These are phyloP conservation scores for Camellia japonica DNA, from an alignment of 148 eudicot genomes.

Conservation along the genomic window DNA sequence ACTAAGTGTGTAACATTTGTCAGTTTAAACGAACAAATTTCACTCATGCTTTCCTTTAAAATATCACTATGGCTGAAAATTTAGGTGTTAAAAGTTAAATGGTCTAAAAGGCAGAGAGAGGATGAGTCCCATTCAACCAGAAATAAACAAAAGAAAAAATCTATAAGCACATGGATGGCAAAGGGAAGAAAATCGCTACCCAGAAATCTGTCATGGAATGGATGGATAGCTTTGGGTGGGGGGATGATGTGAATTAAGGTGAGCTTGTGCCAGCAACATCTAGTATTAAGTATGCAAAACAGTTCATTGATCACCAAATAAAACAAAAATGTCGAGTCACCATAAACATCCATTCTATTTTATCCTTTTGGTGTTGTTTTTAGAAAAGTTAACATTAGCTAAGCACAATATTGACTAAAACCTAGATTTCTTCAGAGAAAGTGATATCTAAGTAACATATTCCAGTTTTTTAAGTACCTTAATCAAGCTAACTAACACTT, in stretches of 20 bases:
- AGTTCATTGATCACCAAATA: background rate
- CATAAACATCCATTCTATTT: background rate
- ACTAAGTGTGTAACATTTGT: background rate
- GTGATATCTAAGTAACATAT: background rate
- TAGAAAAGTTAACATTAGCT: background rate
- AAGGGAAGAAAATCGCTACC: background rate
- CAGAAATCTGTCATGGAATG: background rate
- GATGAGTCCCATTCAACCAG: background rate
- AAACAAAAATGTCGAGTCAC: background rate
- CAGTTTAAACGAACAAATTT: background rate
- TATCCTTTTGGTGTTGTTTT: background rate
- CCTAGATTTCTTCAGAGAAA: background rate
- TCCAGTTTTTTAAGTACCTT: background rate
- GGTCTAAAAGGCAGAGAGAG: background rate
- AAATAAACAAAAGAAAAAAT: background rate
- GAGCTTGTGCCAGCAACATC: background rate
- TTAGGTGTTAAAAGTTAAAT: background rate
- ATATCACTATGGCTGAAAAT: background rate
- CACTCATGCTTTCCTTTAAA: background rate
- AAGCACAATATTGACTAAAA: background rate
- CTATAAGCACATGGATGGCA: background rate
- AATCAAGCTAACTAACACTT: background rate
- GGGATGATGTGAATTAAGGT: too few species aligned
- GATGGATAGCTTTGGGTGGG: background rate
- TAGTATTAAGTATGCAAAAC: background rate